Conservation (phyloP, 2,329 filamentous ascomycete species). For the Zasmidium cellare region DNA sequence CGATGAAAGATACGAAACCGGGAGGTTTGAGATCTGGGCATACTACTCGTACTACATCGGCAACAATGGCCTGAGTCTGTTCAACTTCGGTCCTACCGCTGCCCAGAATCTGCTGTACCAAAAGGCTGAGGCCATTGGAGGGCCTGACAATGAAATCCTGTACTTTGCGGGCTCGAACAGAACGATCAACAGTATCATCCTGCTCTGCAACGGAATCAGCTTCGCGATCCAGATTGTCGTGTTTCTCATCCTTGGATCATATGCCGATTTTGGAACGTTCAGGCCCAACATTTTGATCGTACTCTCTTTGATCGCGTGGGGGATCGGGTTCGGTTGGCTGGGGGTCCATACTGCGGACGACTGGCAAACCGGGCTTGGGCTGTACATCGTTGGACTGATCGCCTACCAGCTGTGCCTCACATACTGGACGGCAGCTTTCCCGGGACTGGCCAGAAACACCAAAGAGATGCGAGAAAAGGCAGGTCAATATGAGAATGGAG, state of each 20-base stretch:
- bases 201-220: constrained; percentile 66
- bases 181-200: constrained; percentile 65
- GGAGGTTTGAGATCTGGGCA: constrained; percentile 53
- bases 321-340: constrained; percentile 66
- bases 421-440: constrained; percentile 68
- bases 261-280: constrained; percentile 66
- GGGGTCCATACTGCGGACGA: constrained; percentile 61
- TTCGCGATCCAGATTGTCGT: constrained; percentile 66
- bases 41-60: constrained; percentile 61
- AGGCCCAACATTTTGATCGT: constrained; percentile 63
- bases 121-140: constrained; percentile 50
- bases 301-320: constrained; percentile 62
- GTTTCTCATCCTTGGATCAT: constrained; percentile 54
- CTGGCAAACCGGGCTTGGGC: constrained; percentile 61
- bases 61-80: constrained; percentile 62
- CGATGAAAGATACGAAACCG: constrained; percentile 54
- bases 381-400: constrained; percentile 68
- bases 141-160: constrained; percentile 50
- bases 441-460: constrained; percentile 58
- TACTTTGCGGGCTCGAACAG: constrained; percentile 57
- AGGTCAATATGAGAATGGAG: constrained; percentile 50
- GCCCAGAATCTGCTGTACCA: constrained; percentile 66
- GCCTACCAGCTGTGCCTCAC: constrained; percentile 67
- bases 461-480: constrained; percentile 52
- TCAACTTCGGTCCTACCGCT: constrained; percentile 65